A percentile compares a stretch with the other conserved stretches of the same genome.
Evolutionary conservation across 139 green algal species (phyloP).

Genomic region (Coelastrella sp.): DNA sequence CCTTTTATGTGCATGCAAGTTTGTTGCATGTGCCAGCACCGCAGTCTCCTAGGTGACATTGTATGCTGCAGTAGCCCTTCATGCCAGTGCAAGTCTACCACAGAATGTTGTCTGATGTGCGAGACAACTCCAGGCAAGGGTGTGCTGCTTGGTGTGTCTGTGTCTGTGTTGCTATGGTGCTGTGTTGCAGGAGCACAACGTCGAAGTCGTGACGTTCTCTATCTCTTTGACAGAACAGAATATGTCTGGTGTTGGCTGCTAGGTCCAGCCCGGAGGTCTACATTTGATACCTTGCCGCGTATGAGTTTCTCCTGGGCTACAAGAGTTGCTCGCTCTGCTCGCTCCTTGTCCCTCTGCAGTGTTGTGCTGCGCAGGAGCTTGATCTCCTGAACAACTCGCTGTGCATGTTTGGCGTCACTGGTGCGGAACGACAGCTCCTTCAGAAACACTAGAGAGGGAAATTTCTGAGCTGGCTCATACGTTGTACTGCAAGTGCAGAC

Average conservation of each 20-base stretch:
- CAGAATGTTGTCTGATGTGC: too few relatives aligned
- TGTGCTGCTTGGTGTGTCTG: too few relatives aligned
- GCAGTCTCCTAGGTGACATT: too few relatives aligned
- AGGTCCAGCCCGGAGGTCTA: too few relatives aligned
- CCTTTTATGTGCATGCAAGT: too few relatives aligned
- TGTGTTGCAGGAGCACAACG: too few relatives aligned
- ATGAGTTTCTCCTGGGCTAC: constrained; percentile 96
- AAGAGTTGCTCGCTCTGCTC: constrained; percentile 92
- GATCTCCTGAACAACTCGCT: constrained; percentile 82
- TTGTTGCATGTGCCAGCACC: too few relatives aligned
- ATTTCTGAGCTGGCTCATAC: constrained; percentile 82
- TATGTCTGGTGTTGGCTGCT: background rate
- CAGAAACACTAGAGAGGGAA: constrained; percentile 83
- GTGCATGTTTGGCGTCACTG: constrained; percentile 73
- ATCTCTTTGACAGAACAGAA: background rate
- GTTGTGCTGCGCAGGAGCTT: constrained; percentile 89
- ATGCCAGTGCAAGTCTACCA: too few relatives aligned
- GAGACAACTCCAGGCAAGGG: too few relatives aligned
- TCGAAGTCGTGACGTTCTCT: too few relatives aligned
- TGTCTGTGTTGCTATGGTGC: too few relatives aligned
- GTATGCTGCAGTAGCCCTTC: too few relatives aligned
- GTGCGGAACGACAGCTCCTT: constrained; percentile 96
- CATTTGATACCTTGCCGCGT: constrained; percentile 43
- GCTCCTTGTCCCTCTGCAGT: constrained; percentile 90
- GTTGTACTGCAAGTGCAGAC: constrained; percentile 11